Percentiles rank a stretch among this genome's conserved stretches.
phyloP scores from a whole-genome alignment of 768 basidiomycete genomes.

The Termitomyces bulborhizus region DNA sequence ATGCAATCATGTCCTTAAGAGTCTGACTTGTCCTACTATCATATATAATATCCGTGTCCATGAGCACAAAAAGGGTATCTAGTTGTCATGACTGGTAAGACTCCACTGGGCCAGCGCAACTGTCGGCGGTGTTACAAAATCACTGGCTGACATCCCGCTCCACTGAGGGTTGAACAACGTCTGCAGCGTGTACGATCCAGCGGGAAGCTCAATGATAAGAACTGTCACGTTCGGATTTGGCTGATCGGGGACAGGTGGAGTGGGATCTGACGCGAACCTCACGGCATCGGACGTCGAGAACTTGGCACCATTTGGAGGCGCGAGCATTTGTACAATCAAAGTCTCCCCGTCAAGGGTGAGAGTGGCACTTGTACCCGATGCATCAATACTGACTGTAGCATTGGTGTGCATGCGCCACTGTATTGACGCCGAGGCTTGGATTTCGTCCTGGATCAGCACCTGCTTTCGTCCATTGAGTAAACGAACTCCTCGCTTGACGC shows the following conservation, averaged over 20 bases:
- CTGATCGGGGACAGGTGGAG: conserved; percentile 62
- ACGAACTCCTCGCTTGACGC: conserved; percentile 81
- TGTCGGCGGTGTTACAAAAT: conserved; percentile 62
- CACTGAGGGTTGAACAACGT: conserved; percentile 95
- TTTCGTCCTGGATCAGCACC: conserved; percentile 91
- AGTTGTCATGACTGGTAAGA: conserved; percentile 68
- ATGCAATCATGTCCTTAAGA: not conserved
- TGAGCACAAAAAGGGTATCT: conserved; percentile 14
- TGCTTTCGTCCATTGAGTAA: conserved; percentile 79
- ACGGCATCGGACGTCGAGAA: conserved; percentile 53
- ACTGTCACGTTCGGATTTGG: conserved; percentile 76
- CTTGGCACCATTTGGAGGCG: conserved; percentile 57
- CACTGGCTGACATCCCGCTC: conserved; percentile 50
- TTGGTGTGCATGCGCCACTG: conserved; percentile 98
- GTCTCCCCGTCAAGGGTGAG: conserved; percentile 66
- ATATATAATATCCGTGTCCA: conserved; percentile 8
- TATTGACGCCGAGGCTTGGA: conserved; percentile 49
- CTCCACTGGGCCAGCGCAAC: conserved; percentile 75
- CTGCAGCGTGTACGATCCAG: conserved; percentile 73
- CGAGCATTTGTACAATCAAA: conserved; percentile 60
- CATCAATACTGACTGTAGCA: conserved; percentile 56
- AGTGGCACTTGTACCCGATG: conserved; percentile 60
- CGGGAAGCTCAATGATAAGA: conserved; percentile 60
- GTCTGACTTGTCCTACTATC: not conserved
- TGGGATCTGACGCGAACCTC: conserved; percentile 53